phyloP scores from a whole-genome alignment of 768 basidiomycete species.

The Suillus subalutaceus region DNA sequence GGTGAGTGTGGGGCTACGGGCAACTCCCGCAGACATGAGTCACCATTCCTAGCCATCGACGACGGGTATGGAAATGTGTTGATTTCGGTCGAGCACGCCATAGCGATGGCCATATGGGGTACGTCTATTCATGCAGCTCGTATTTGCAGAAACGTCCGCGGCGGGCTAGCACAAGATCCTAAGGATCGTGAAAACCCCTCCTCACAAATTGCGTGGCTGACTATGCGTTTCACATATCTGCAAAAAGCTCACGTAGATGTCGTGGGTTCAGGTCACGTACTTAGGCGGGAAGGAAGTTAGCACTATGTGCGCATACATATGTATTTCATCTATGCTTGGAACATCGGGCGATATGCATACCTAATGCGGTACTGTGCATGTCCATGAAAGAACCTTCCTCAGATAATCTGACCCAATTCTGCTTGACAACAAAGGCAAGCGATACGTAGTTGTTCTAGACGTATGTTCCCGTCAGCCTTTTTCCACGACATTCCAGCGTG shows the following conservation, averaged over 20 bases:
- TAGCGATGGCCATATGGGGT: too few species aligned
- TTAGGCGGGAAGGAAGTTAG: not conserved
- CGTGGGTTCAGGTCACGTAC: too few species aligned
- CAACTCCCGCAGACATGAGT: too few species aligned
- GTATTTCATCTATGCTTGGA: not conserved
- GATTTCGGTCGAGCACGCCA: too few species aligned
- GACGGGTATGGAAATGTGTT: too few species aligned
- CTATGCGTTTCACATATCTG: not conserved
- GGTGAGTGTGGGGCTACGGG: too few species aligned
- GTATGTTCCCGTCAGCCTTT: slow-evolving; percentile 44
- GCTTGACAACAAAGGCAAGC: slow-evolving; percentile 74
- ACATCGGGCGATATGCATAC: not conserved
- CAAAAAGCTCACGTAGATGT: not conserved
- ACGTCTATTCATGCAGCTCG: too few species aligned
- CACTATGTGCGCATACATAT: not conserved
- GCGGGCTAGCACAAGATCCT: not conserved
- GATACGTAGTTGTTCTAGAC: slow-evolving; percentile 85
- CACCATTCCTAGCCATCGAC: too few species aligned
- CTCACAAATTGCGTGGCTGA: not conserved
- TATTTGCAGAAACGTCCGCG: too few species aligned
- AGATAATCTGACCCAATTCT: slow-evolving; percentile 72
- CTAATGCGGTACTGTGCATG: not conserved
- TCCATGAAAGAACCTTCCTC: slow-evolving; percentile 58
- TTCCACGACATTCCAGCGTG: slow-evolving; percentile 13
- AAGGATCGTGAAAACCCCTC: not conserved